A percentile compares a stretch with the other conserved stretches of the same genome.
These are phyloP conservation scores for Tulasnella sp. DNA, from an alignment of 768 basidiomycete genomes.

Conservation along the genomic window DNA sequence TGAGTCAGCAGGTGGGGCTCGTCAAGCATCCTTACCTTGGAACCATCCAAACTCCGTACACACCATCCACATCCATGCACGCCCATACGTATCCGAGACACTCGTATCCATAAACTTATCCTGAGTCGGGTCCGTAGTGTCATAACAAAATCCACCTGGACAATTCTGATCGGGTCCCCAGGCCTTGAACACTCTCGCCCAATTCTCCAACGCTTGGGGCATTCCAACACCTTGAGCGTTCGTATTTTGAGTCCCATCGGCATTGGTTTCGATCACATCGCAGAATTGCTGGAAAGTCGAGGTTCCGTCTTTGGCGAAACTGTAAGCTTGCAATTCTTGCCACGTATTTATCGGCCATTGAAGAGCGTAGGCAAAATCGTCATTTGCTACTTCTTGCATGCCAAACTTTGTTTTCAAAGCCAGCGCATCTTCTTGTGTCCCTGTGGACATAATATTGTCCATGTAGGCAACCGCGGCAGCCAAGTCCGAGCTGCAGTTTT, in stretches of 20 bases:
- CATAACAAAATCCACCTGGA: conserved; percentile 3
- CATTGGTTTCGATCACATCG: conserved; percentile 14
- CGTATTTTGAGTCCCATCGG: background rate
- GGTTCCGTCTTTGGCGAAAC: background rate
- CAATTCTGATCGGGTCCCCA: background rate
- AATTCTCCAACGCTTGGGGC: background rate
- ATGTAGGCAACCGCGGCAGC: conserved; percentile 1
- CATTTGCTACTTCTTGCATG: background rate
- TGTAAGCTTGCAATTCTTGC: conserved; percentile 2
- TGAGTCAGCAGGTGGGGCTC: background rate
- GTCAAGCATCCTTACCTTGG: background rate
- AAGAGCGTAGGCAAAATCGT: background rate
- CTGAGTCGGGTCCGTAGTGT: background rate
- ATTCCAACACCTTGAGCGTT: background rate
- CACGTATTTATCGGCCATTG: background rate
- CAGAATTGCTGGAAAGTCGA: conserved; percentile 17
- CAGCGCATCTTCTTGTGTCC: background rate
- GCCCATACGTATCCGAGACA: background rate
- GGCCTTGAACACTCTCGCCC: background rate
- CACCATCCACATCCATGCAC: background rate
- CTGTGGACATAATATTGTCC: background rate
- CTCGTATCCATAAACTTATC: background rate
- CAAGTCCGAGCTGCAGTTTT: conserved; percentile 19
- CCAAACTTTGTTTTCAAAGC: conserved; percentile 12
- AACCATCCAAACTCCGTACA: conserved; percentile 14